phyloP scores from a whole-genome alignment of 129 eudicot species.

The Escallonia herrerae region DNA sequence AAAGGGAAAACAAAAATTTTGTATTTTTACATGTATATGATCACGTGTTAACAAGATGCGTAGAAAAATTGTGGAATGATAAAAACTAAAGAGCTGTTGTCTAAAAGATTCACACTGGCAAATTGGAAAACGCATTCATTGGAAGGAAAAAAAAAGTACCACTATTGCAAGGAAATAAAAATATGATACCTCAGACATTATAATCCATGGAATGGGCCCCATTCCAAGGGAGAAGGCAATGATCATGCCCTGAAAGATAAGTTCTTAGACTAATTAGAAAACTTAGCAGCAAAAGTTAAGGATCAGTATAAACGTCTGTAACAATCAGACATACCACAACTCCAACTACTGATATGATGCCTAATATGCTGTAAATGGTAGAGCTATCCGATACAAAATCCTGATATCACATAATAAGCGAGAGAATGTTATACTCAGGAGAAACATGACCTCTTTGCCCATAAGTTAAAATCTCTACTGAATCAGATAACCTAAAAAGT shows the following conservation, averaged over 20 bases:
- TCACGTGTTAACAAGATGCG: neutral
- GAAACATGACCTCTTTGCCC: neutral
- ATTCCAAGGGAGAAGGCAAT: constrained; percentile 80
- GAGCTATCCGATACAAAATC: constrained; percentile 46
- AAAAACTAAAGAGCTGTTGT: neutral
- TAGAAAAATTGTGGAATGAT: neutral
- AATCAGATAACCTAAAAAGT: neutral
- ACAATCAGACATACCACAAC: constrained; percentile 58
- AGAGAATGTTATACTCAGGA: neutral
- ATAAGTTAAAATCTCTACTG: neutral
- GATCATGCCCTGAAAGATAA: constrained; percentile 56
- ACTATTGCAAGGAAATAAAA: neutral
- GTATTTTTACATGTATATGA: too few relatives aligned
- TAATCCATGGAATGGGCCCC: constrained; percentile 96
- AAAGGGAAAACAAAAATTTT: too few relatives aligned
- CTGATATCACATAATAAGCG: constrained; percentile 23
- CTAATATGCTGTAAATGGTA: constrained; percentile 38
- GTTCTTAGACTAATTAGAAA: constrained; percentile 10
- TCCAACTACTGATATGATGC: constrained; percentile 66
- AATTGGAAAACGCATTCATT: neutral
- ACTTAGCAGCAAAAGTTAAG: neutral
- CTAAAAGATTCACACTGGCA: neutral
- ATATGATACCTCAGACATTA: constrained; percentile 81
- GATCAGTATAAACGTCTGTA: neutral
- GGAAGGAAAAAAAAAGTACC: neutral